phyloP scores from a whole-genome alignment of 148 eudicot genomes.

The Rhododendron ferrugineum region DNA sequence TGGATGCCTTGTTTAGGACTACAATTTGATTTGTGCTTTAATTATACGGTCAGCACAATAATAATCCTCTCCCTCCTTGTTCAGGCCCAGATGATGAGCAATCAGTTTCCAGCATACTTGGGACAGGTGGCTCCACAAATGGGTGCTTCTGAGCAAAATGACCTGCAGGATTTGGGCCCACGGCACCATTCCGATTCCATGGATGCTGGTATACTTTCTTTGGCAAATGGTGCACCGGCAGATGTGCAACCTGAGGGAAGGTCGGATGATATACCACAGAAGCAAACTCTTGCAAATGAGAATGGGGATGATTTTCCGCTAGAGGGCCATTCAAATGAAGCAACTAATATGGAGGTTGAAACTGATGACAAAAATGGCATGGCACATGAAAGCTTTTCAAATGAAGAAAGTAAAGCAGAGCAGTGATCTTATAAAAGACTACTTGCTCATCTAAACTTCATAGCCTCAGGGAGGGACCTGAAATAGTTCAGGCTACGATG shows the following conservation, averaged over 20 bases:
- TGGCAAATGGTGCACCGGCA: conserved; percentile 24
- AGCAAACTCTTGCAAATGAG: conserved; percentile 15
- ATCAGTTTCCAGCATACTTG: conserved; percentile 30
- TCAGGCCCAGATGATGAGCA: conserved; percentile 57
- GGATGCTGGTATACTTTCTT: conserved; percentile 18
- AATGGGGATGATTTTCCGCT: conserved; percentile 22
- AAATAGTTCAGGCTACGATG: not conserved
- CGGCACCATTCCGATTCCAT: conserved; percentile 13
- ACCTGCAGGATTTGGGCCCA: conserved; percentile 15
- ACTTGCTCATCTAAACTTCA: conserved; percentile 8
- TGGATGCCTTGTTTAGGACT: not conserved
- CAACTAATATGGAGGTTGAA: conserved; percentile 20
- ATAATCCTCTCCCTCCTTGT: not conserved
- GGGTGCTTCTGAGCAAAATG: conserved; percentile 21
- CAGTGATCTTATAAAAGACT: conserved; percentile 11
- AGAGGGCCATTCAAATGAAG: conserved; percentile 17
- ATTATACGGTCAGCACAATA: not conserved
- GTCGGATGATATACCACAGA: conserved; percentile 16
- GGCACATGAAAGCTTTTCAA: conserved; percentile 7
- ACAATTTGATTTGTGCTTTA: not conserved
- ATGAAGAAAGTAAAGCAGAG: conserved; percentile 14
- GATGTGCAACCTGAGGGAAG: conserved; percentile 19
- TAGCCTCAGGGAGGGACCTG: not conserved
- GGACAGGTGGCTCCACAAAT: conserved; percentile 29
- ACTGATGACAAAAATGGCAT: conserved; percentile 22